Evolutionary conservation across 208 protist species (phyloP).

Genomic region (Leishmania martiniquensis): DNA sequence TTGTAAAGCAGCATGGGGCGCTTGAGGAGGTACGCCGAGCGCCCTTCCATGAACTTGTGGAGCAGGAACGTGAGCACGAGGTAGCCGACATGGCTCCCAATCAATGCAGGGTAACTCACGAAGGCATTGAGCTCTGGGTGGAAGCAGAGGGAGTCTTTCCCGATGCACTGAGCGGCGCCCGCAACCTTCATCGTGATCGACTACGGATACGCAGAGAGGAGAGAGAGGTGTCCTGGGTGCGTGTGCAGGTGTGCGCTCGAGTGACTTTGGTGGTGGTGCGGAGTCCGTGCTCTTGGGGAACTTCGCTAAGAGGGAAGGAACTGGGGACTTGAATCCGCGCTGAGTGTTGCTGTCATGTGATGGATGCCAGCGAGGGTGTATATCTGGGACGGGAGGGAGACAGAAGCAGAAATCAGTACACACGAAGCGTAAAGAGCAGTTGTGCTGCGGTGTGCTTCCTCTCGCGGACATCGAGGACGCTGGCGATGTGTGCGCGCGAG

Average conservation of each 20-base stretch:
- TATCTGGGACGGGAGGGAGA: neutral
- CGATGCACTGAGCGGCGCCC: conserved; percentile 34
- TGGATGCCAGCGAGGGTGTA: neutral
- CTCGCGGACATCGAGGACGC: neutral
- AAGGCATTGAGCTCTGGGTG: conserved; percentile 55
- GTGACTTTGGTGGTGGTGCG: too few relatives aligned
- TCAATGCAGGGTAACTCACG: conserved; percentile 57
- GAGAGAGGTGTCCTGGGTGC: neutral
- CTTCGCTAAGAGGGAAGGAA: too few relatives aligned
- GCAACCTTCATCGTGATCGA: conserved; percentile 9
- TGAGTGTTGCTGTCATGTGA: neutral
- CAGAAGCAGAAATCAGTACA: neutral
- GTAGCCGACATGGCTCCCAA: conserved; percentile 67
- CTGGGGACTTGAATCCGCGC: neutral
- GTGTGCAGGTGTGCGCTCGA: conserved; percentile 8
- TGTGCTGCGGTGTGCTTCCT: neutral
- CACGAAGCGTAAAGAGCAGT: neutral
- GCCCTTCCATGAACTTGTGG: conserved; percentile 56
- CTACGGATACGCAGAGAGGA: neutral
- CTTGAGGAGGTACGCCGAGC: conserved; percentile 45
- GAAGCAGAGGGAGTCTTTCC: conserved; percentile 74
- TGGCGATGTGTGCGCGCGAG: neutral
- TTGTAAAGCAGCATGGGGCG: conserved; percentile 89
- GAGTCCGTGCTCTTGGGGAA: too few relatives aligned
- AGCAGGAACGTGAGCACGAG: conserved; percentile 55